Percentiles rank a stretch among this genome's conserved stretches.
Evolutionary conservation across 257 asterid species (phyloP).

Genomic region (Solanum gracilifrons): DNA sequence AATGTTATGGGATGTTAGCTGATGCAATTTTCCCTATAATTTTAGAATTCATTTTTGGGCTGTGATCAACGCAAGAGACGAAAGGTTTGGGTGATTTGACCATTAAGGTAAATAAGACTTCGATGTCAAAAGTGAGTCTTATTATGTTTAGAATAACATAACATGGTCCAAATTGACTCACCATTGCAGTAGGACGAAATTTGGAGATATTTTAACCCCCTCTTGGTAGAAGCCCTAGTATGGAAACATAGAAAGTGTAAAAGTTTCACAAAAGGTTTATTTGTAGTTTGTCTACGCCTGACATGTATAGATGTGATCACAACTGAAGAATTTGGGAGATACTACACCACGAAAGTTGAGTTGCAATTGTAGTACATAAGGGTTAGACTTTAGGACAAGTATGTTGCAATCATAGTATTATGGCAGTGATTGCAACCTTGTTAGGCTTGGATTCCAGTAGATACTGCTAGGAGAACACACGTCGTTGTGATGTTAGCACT

Average conservation of each 20-base stretch:
- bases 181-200: not conserved
- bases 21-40: not conserved
- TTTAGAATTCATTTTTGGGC: not conserved
- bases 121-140: not conserved
- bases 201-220: not conserved
- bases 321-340: not conserved
- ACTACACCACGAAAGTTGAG: not conserved
- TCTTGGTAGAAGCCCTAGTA: not conserved
- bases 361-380: not conserved
- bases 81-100: not conserved
- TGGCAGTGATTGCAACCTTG: not conserved
- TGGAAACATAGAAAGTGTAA: not conserved
- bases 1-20: not conserved
- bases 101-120: not conserved
- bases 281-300: not conserved
- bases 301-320: not conserved
- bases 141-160: not conserved
- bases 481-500: not conserved
- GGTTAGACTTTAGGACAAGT: not conserved
- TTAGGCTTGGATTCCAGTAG: not conserved
- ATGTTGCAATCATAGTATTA: not conserved
- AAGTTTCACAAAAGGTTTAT: not conserved
- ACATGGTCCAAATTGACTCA: not conserved
- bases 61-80: not conserved
- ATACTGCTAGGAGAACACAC: not conserved